Evolutionary conservation across 225 moss, liverwort and hornwort species (phyloP), one percentile per base, ranked within the genome.

Genomic region (Marchantia polymorpha): DNA sequence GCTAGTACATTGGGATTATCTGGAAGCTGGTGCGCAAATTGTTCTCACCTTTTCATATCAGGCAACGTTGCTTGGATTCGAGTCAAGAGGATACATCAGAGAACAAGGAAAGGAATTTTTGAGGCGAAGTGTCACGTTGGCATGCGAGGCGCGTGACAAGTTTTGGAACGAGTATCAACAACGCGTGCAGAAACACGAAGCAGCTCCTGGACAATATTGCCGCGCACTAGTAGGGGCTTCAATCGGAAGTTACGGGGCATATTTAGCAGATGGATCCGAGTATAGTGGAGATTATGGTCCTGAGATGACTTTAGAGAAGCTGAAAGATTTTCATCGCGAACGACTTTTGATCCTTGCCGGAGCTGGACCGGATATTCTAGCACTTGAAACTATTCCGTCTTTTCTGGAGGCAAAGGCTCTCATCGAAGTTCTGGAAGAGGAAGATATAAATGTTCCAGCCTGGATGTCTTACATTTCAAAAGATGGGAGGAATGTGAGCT

Each of bases 221-320:
- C 90, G 90, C 58, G 93, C 99, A 61, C 85, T 99, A 86, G 95
- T 99, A 15, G 99, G 84, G 80, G 95, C 99, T 66, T 99, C 99
- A 15, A 75, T 99, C 66, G 99, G 99, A 81, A 95, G 95, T 87
- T 99, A 99, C 72, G 99, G 95, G 81, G 99, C 99, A 19, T 99
- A 90, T 85, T 85, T 99, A 75, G 99, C 99, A 76, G 99, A 99
- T 79, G 99, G 99, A 60, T 99, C 99, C 30, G 99, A 99, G 85
- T 92, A 92, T 83, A 94, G 95, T 78, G 99, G 99, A 79, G 91
- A 95, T 71, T 99, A 99, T 82, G 99, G 93, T 31, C 86, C 92
- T 31, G 87, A 83, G 64, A 85, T 99, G 87, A 92, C 92, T 17
- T 59, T 92, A 84, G 90, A 91, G 78, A 99, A 91, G 85, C 75